These are phyloP conservation scores for Schoenoplectus tabernaemontani DNA, from an alignment of 202 grass and related monocot genomes.

Conservation along the genomic window DNA sequence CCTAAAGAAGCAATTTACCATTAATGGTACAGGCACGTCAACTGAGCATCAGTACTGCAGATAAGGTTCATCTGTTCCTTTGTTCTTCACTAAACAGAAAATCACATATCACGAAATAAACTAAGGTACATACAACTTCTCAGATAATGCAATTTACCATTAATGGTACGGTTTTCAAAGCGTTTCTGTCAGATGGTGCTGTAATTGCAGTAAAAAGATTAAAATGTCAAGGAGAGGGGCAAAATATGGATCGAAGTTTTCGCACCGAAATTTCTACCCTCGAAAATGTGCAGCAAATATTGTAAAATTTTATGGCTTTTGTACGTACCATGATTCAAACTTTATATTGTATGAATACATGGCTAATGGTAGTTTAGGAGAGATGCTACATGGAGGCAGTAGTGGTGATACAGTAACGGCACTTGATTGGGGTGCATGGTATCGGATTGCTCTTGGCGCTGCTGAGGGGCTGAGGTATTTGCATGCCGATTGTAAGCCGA, in stretches of 20 bases:
- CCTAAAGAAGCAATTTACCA: slow-evolving; percentile 53
- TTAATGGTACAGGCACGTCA: slow-evolving; percentile 28
- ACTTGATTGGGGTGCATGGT: slow-evolving; percentile 76
- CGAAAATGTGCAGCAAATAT: slow-evolving; percentile 96
- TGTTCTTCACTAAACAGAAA: slow-evolving; percentile 59
- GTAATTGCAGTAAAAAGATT: slow-evolving; percentile 85
- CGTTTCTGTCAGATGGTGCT: slow-evolving; percentile 53
- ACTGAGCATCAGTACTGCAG: slow-evolving; percentile 34
- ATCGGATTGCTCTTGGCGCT: slow-evolving; percentile 64
- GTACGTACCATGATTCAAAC: slow-evolving; percentile 69
- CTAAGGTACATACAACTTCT: slow-evolving; percentile 66
- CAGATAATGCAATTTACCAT: slow-evolving; percentile 57
- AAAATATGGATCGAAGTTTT: slow-evolving; percentile 77
- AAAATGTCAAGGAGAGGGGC: slow-evolving; percentile 66
- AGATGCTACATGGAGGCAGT: slow-evolving; percentile 49
- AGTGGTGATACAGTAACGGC: neutral
- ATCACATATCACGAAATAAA: slow-evolving; percentile 83
- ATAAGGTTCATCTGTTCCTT: slow-evolving; percentile 41
- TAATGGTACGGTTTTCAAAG: slow-evolving; percentile 81
- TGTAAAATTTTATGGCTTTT: slow-evolving; percentile 92
- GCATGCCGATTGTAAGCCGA: slow-evolving; percentile 85
- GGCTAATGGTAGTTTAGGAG: slow-evolving; percentile 93
- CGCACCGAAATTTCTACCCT: slow-evolving; percentile 84
- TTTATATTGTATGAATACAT: slow-evolving; percentile 95
- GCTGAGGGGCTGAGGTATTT: slow-evolving; percentile 88